Base-by-base conservation (phyloP, 352 stramenopile species). In the Pythium chondricola region DNA sequence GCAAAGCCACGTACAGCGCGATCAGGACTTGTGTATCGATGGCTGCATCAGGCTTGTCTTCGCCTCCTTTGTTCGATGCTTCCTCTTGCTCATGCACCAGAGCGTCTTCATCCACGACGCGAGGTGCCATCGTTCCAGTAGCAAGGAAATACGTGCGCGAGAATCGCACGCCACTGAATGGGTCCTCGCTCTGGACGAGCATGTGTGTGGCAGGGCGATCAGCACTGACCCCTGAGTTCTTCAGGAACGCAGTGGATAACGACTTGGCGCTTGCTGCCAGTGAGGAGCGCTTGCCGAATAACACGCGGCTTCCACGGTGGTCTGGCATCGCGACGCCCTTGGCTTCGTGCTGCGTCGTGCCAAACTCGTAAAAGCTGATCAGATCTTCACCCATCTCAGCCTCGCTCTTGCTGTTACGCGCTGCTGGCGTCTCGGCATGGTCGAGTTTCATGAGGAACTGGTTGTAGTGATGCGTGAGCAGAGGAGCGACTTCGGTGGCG, bases 321-420 rank as follows among this genome's bases (percentile, higher is more conserved):
- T 54, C 48, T 1, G 43, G 21, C 10, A 48, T 43, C 20, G 43
- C 17, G 3, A 91, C 43, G 0, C 71, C 74, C 10, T 70, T 61
- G 4, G 69, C 39, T 0, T 69, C 58, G 49, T 77, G 69, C 26
- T 88, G 77, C 51, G 82, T 86, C 33, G 77, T 85, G 8, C 80
- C 80, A 54, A 91, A 91, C 44, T 88, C 80, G 38, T 85, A 91
- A 35, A 88, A 85, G 31, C 73, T 88, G 24, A 87, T 30, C 8
- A 91, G 29, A 39, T 91, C 73, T 27, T 91, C 80, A 1, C 57
- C 74, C 11, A 85, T 43, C 20, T 87, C 80, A 17, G 21, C 57
- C 53, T 91, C 80, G 1, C 70, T 66, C 44, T 69, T 74, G 6
- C 53, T 37, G 9, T 48, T 51, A 10, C 79, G 74, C 1, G 18